Evolutionary conservation across 2,329 filamentous ascomycete genomes (phyloP), one percentile per base, ranked within the genome.

Genomic region (Fusarium tricinctum): DNA sequence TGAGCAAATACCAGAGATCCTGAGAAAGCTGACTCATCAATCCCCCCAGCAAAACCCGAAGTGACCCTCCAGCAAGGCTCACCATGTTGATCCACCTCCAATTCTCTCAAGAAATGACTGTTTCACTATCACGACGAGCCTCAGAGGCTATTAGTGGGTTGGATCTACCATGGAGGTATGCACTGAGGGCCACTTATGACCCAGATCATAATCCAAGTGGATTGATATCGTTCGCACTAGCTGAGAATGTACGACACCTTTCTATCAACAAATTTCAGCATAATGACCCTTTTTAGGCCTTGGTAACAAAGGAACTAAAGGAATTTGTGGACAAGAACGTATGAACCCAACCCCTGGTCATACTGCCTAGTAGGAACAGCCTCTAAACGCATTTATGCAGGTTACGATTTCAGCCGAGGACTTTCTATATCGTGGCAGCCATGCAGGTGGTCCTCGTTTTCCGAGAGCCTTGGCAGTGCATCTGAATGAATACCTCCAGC

Each of bases 191-290:
- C 8, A 74, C 70, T 3, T 86, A 83, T 72, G 72, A 82, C 57
- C 76, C 80, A 0, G 64, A 73, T 5, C 67, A 67, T 6, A 82
- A 82, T 32, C 77, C 79, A 1, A 65, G 73, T 10, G 84, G 84
- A 2, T 78, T 83, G 48, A 76, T 86, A 49, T 84, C 81, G 6
- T 81, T 86, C 28, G 82, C 80, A 1, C 78, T 83, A 1, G 84
- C 84, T 6, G 84, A 86, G 62, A 85, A 86, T 68, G 77, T 72
- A 47, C 6, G 52, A n/a, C 17, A 15, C 13, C n/a, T 17, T 13
- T 42, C 23, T 19, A 2, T 3, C 7, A 5, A 39, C 6, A 14
- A 19, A 19, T 20, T n/a, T 17, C 22, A 30, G 2, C 32, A 56
- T 55, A 23, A 58, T 56, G 8, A 48, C 26, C 6, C 20, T 26